Percentiles rank a stretch among this genome's conserved stretches.
These are phyloP conservation scores for Solanum pinnatisectum DNA, from an alignment of 257 asterid genomes.

Conservation along the genomic window DNA sequence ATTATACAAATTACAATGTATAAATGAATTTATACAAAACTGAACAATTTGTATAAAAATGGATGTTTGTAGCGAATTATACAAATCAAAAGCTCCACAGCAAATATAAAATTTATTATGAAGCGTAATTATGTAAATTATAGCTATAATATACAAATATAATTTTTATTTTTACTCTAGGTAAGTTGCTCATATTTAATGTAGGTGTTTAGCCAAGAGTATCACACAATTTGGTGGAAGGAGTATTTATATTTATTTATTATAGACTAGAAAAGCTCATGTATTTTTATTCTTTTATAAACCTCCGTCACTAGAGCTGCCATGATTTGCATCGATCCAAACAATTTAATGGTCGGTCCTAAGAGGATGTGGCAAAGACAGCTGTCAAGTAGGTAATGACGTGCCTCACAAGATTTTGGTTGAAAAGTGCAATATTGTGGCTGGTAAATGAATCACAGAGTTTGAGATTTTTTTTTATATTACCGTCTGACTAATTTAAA, in stretches of 20 bases:
- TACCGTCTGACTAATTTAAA: too few relatives aligned
- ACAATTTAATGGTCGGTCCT: not conserved
- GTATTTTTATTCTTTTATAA: too few relatives aligned
- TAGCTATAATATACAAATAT: too few relatives aligned
- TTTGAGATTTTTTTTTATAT: not conserved
- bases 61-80: too few relatives aligned
- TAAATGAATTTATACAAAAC: too few relatives aligned
- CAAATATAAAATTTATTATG: too few relatives aligned
- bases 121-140: too few relatives aligned
- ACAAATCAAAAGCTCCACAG: too few relatives aligned
- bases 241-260: not conserved
- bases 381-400: not conserved
- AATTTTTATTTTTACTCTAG: too few relatives aligned
- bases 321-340: not conserved
- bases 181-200: too few relatives aligned
- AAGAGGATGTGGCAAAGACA: not conserved
- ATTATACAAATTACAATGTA: too few relatives aligned
- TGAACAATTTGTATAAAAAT: too few relatives aligned
- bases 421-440: not conserved
- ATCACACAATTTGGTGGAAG: not conserved
- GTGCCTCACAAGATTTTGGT: not conserved
- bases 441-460: not conserved
- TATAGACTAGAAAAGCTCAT: not conserved
- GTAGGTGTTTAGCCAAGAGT: not conserved
- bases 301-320: not conserved